Conservation (phyloP, 495 filamentous ascomycete genomes). For the Xylaria grammica region DNA sequence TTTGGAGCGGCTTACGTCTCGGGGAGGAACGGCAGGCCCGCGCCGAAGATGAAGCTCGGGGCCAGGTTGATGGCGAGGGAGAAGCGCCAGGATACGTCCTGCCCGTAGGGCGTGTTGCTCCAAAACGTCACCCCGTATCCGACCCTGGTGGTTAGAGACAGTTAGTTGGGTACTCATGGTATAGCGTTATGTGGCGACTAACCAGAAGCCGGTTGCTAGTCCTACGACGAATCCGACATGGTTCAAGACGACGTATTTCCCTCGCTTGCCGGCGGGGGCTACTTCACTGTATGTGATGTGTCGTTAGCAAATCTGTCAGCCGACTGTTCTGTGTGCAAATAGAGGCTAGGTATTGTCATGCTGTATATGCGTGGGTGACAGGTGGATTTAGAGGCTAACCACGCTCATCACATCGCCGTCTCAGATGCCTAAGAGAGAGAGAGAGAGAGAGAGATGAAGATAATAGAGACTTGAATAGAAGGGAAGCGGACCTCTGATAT, state of each 20-base stretch:
- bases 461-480: not conserved
- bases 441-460: not conserved
- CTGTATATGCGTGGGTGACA: too few species aligned
- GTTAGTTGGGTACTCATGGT: conserved; percentile 2
- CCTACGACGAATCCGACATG: conserved; percentile 62
- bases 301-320: not conserved
- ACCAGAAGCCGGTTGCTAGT: conserved; percentile 60
- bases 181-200: conserved; percentile 11
- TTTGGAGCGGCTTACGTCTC: conserved; percentile 48
- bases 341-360: not conserved
- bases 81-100: conserved; percentile 50
- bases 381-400: too few species aligned
- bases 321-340: not conserved
- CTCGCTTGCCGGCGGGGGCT: conserved; percentile 55
- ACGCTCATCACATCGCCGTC: not conserved
- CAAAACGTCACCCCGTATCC: conserved; percentile 53
- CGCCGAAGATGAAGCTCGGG: conserved; percentile 49
- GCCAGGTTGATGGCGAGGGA: conserved; percentile 52
- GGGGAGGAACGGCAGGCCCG: conserved; percentile 53
- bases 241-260: conserved; percentile 61
- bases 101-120: conserved; percentile 33
- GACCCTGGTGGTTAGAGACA: conserved; percentile 35
- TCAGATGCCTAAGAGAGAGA: not conserved
- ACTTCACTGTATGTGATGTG: conserved; percentile 50
- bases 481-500: conserved; percentile 53